A percentile compares a stretch with the other conserved stretches of the same genome.
Conservation (phyloP, 2,329 filamentous ascomycete genomes). For the Cladosporium sp. region DNA sequence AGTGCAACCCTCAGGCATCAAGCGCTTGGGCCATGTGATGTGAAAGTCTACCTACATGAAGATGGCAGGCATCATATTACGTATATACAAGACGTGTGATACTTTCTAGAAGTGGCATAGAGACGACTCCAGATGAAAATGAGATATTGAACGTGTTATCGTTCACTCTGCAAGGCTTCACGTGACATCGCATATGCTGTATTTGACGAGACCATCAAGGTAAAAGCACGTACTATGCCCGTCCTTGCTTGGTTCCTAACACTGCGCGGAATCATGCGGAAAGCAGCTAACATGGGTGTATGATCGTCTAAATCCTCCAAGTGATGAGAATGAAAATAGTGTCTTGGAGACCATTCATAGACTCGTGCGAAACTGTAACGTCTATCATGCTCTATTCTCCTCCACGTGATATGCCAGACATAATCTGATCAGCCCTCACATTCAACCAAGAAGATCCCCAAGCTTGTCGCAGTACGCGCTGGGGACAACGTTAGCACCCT, state of each 20-base stretch:
- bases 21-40: background rate
- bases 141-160: background rate
- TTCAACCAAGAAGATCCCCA: constrained; percentile 63
- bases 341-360: background rate
- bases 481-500: constrained; percentile 69
- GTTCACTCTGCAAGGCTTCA: background rate
- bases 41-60: background rate
- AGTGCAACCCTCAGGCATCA: background rate
- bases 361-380: background rate
- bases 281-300: background rate
- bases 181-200: background rate
- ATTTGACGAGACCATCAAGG: background rate
- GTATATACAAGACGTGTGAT: no score
- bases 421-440: background rate
- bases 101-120: background rate
- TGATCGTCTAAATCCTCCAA: background rate
- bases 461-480: constrained; percentile 82
- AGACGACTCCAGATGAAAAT: background rate
- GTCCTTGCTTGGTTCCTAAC: background rate
- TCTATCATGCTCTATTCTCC: background rate
- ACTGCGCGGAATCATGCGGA: background rate
- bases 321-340: background rate
- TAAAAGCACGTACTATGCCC: background rate
- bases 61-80: background rate
- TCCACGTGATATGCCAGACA: background rate